Conservation (phyloP, 2,329 filamentous ascomycete genomes). For the Fusarium hostae region DNA sequence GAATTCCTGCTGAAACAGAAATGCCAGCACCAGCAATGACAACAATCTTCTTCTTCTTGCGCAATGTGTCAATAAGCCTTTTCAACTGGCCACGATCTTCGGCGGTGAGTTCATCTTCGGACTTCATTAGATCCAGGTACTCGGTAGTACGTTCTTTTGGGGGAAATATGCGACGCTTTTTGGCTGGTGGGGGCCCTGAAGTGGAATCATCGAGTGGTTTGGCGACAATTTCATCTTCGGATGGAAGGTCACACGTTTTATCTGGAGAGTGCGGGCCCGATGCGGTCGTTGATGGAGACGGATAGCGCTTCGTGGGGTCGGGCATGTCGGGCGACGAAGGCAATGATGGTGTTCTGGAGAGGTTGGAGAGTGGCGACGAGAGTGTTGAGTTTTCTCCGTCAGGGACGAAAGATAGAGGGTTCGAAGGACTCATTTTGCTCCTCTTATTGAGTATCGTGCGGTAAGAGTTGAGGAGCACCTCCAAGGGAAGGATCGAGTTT, state of each 20-base stretch:
- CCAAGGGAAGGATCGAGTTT: conserved; percentile 11
- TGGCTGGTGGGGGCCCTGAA: conserved; percentile 76
- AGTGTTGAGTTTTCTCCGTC: conserved; percentile 53
- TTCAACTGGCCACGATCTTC: conserved; percentile 68
- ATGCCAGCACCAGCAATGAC: conserved; percentile 97
- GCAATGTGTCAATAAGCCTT: conserved; percentile 77
- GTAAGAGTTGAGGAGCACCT: conserved; percentile 14
- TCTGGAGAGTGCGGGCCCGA: conserved; percentile 64
- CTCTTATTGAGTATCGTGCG: conserved; percentile 1
- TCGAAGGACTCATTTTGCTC: conserved; percentile 45
- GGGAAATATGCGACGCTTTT: conserved; percentile 76
- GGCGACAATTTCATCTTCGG: conserved; percentile 48
- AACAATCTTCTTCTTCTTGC: conserved; percentile 94
- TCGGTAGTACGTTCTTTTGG: conserved; percentile 79
- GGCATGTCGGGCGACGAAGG: conserved; percentile 57
- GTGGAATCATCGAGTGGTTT: conserved; percentile 36
- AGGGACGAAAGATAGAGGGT: conserved; percentile 45
- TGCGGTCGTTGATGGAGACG: conserved; percentile 61
- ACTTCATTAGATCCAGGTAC: conserved; percentile 75
- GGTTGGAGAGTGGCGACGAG: conserved; percentile 65
- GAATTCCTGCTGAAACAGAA: conserved; percentile 95
- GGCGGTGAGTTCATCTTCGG: conserved; percentile 59
- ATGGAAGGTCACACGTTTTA: conserved; percentile 56
- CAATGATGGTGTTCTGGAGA: conserved; percentile 64
- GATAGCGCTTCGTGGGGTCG: conserved; percentile 60